These are phyloP conservation scores for Nitzschia inconspicua DNA, from an alignment of 108 stramenopile genomes.

Conservation along the genomic window DNA sequence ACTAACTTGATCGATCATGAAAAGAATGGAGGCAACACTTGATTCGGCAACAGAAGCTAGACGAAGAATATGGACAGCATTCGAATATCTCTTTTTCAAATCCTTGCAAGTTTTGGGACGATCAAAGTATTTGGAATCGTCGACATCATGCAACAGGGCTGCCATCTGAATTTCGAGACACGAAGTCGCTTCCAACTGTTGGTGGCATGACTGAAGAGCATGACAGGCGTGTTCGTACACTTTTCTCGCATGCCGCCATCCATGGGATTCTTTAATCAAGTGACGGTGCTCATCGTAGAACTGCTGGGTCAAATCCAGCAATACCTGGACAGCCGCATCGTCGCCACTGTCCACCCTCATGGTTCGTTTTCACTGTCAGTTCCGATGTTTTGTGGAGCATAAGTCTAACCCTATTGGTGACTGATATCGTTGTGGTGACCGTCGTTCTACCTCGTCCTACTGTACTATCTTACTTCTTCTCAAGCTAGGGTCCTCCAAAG, in stretches of 20 bases:
- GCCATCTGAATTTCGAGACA: constrained; percentile 50
- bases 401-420: too few relatives aligned
- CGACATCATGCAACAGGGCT: constrained; percentile 64
- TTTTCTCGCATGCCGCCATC: constrained; percentile 43
- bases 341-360: too few relatives aligned
- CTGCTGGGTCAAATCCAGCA: too few relatives aligned
- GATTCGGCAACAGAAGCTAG: neutral
- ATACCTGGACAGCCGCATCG: too few relatives aligned
- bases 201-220: constrained; percentile 24
- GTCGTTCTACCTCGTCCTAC: too few relatives aligned
- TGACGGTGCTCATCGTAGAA: too few relatives aligned
- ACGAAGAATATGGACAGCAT: constrained; percentile 34
- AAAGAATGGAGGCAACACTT: constrained; percentile 21
- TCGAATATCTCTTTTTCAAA: constrained; percentile 10
- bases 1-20: constrained; percentile 59
- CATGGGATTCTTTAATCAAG: constrained; percentile 64
- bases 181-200: neutral
- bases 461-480: too few relatives aligned
- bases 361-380: too few relatives aligned
- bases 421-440: too few relatives aligned
- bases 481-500: too few relatives aligned
- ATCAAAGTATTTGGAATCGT: constrained; percentile 71
- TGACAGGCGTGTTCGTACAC: constrained; percentile 43
- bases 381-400: too few relatives aligned
- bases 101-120: constrained; percentile 5